Evolutionary conservation across 2,329 filamentous ascomycete species (phyloP), one percentile per base, ranked within the genome.

Genomic region (Chaetomiaceae sp.): DNA sequence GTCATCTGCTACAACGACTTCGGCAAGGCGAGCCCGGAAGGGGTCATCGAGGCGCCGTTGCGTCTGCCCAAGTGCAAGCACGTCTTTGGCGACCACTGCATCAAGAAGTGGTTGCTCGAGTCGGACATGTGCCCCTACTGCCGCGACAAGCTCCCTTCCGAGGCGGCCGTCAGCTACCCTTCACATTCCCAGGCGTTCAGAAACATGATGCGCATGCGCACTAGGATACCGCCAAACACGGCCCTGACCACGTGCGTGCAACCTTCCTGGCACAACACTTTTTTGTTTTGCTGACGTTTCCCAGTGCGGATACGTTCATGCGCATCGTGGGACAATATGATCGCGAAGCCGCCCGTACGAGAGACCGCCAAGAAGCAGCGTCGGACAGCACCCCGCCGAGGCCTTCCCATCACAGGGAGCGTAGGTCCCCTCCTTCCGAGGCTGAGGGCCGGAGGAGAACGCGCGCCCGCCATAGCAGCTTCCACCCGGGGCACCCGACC

Each of bases 1-100:
- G 75, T 80, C 19, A 85, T 85, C 54, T 85, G 82, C 68, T 85
- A 85, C 63, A 84, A 83, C 58, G 80, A 83, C 8, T 84, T 78
- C 60, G 80, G 80, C 31, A 70, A 75, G 14, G 65, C 70, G 53
- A 81, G 76, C 25, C 81, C 82, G 0, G 83, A 85, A 58, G 82
- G 81, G 1, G 67, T 80, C 19, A 74, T 71, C 42, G 83, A 86
- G 63, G 71, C 68, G 3, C 80, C 83, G 1, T 65, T 85, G 15
- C 78, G 79, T 19, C 66, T 85, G 17, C 82, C 83, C 2, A 78
- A 75, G 59, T 86, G 83, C 71, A 81, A 79, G 59, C 83, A 86
- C 60, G 66, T 85, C 6, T 86, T 86, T 64, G 83, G 83, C 17
- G 75, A 84, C 52, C 74, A 78, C 59, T 86, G 83, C 65, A 82